Evolutionary conservation across 352 stramenopile genomes (phyloP).

Genomic region (Phytopythium aichiense): DNA sequence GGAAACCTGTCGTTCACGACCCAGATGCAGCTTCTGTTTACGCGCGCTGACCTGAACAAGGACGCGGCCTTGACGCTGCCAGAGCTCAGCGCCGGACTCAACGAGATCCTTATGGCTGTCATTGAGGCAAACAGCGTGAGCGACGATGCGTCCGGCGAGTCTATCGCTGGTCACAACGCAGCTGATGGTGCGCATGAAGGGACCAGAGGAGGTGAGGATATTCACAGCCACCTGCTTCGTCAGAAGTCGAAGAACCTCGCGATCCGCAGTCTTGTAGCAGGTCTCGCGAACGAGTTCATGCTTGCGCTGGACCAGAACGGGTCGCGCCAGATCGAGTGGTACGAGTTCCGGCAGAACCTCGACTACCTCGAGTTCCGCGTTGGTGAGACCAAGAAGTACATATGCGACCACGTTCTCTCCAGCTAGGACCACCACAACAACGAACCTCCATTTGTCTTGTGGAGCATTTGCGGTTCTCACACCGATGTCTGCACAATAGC

Average conservation of each 20-base stretch:
- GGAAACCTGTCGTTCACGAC: constrained; percentile 40
- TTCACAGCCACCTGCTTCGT: constrained; percentile 1
- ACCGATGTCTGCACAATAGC: not conserved
- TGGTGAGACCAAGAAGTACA: constrained; percentile 47
- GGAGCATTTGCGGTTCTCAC: not conserved
- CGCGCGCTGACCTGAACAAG: constrained; percentile 43
- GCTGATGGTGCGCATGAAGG: not conserved
- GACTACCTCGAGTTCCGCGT: constrained; percentile 62
- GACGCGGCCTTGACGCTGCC: constrained; percentile 48
- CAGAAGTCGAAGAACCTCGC: constrained; percentile 24
- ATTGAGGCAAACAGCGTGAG: not conserved
- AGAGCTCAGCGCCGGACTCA: constrained; percentile 44
- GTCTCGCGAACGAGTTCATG: constrained; percentile 58
- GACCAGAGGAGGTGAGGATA: not conserved
- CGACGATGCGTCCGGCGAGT: not conserved
- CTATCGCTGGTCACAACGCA: not conserved
- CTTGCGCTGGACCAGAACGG: constrained; percentile 49
- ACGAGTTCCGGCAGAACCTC: constrained; percentile 69
- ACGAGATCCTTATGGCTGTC: constrained; percentile 24
- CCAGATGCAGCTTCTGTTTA: constrained; percentile 56
- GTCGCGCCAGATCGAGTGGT: constrained; percentile 63
- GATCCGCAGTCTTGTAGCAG: constrained; percentile 35
- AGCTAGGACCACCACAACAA: not conserved
- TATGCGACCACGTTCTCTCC: constrained; percentile 31
- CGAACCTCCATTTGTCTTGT: not conserved